A percentile compares a stretch with the other conserved stretches of the same genome.
phyloP scores from a whole-genome alignment of 2,329 filamentous ascomycete genomes.

The Fusarium buxicola region DNA sequence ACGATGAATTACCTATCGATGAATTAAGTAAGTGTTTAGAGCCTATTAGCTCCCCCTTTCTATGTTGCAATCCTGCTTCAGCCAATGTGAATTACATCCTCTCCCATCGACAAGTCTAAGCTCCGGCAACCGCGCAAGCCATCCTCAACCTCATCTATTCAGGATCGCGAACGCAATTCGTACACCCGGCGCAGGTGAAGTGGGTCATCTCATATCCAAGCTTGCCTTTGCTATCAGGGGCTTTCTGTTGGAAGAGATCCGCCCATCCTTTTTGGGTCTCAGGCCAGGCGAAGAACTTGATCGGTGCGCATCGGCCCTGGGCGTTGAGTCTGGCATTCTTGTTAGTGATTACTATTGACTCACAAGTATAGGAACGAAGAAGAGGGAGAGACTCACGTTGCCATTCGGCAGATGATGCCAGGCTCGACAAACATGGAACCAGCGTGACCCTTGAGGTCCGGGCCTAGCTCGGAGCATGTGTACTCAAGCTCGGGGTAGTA shows the following conservation, averaged over 20 bases:
- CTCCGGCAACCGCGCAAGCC: background rate
- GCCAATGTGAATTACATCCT: constrained; percentile 4
- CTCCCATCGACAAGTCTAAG: background rate
- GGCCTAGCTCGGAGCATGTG: constrained; percentile 36
- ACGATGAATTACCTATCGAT: constrained; percentile 13
- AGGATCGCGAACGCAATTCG: constrained; percentile 34
- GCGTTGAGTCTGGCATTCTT: constrained; percentile 15
- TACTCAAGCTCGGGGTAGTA: constrained; percentile 43
- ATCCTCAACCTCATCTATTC: background rate
- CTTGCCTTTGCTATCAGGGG: constrained; percentile 19
- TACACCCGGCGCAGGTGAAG: constrained; percentile 43
- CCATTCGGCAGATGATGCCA: constrained; percentile 41
- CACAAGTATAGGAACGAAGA: background rate
- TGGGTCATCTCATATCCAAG: constrained; percentile 40
- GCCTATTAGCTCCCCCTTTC: constrained; percentile 2
- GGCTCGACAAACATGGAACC: constrained; percentile 44
- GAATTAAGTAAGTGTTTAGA: constrained; percentile 3
- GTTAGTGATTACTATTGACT: constrained; percentile 11
- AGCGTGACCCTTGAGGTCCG: constrained; percentile 37
- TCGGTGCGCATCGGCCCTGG: constrained; percentile 23
- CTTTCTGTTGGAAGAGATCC: constrained; percentile 34
- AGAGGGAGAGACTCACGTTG: constrained; percentile 27
- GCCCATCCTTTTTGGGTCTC: constrained; percentile 40
- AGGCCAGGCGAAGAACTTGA: constrained; percentile 43
- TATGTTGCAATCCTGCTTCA: background rate